phyloP scores from a whole-genome alignment of 2,329 filamentous ascomycete genomes.

The Epichloe festucae region DNA sequence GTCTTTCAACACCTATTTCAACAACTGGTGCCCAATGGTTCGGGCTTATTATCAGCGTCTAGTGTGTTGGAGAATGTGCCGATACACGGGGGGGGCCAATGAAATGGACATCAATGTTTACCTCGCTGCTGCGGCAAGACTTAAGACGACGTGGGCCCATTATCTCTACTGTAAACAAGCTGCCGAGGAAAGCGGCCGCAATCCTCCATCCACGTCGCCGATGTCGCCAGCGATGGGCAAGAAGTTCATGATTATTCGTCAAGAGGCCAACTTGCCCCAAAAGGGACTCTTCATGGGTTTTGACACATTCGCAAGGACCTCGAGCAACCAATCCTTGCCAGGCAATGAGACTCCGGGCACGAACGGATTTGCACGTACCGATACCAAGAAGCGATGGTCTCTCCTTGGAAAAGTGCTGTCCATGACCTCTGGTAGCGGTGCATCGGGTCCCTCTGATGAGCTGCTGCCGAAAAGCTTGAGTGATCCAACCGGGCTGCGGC shows the following conservation, averaged over 20 bases:
- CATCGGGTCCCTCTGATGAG: background rate
- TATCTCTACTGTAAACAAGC: conserved; percentile 62
- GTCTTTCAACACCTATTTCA: conserved; percentile 72
- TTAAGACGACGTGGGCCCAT: conserved; percentile 65
- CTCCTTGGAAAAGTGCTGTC: conserved; percentile 50
- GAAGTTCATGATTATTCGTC: conserved; percentile 77
- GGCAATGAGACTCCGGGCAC: conserved; percentile 15
- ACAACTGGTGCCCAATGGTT: conserved; percentile 93
- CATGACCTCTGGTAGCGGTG: conserved; percentile 15
- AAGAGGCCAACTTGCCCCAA: conserved; percentile 44
- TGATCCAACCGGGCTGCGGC: background rate
- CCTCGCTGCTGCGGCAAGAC: conserved; percentile 48
- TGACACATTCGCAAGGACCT: conserved; percentile 28
- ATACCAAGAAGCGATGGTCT: conserved; percentile 48
- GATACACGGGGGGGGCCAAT: conserved; percentile 53
- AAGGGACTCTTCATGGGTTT: conserved; percentile 36
- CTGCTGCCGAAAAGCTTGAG: background rate
- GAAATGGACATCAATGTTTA: conserved; percentile 60
- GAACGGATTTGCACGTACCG: conserved; percentile 16
- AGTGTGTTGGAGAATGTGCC: conserved; percentile 76
- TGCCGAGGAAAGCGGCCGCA: conserved; percentile 40
- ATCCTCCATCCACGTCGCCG: conserved; percentile 63
- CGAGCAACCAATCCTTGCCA: conserved; percentile 10
- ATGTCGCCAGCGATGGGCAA: conserved; percentile 75
- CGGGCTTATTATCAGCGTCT: conserved; percentile 85